Evolutionary conservation across 345 rosid genomes (phyloP), one percentile per base, ranked within the genome.

Genomic region (Erucastrum elatum): DNA sequence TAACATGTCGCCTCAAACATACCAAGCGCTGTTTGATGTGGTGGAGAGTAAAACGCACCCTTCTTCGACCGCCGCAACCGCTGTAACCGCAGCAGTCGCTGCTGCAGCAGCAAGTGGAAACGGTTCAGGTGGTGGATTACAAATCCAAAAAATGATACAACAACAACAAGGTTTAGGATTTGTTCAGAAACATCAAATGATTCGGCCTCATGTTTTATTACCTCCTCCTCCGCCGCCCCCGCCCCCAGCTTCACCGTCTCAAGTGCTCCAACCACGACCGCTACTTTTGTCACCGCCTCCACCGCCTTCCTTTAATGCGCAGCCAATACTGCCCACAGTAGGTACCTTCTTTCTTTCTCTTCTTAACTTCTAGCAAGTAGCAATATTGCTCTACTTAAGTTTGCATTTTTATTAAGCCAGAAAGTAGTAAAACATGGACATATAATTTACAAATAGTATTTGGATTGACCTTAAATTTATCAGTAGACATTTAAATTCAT

Each of bases 1-100:
- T 72, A 90, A 90, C 76, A 88, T 91, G 91, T 64, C 88, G 75
- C 80, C 81, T 75, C 86, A 89, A 58, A 88, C 90, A 39, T 89
- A 91, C 59, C 88, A 91, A 61, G 91, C 87, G 5, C 79, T 94
- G 74, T 87, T 84, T 55, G 89, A 89, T 31, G 93, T 88, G 6
- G 91, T 91, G 66, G 93, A 91, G 86, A 86, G 75, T 68, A 90
- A 84, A 86, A 83, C 61, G 8, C 30, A 46, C 26, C 15, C 75
- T 80, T 63, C 79, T n/a, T 65, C 77, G 6, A 64, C 73, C 37
- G 70, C 83, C 4, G 78, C 65, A 56, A 64, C 69, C 60, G 59
- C 75, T 15, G 65, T 33, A 26, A 16, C 69, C 25, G 77, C 74
- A 6, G 75, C 64, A 0, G 37, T 37, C 6, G 77, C 82, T 3